Evolutionary conservation across 129 eudicot genomes (phyloP).

Genomic region (Artemisia tridentata): DNA sequence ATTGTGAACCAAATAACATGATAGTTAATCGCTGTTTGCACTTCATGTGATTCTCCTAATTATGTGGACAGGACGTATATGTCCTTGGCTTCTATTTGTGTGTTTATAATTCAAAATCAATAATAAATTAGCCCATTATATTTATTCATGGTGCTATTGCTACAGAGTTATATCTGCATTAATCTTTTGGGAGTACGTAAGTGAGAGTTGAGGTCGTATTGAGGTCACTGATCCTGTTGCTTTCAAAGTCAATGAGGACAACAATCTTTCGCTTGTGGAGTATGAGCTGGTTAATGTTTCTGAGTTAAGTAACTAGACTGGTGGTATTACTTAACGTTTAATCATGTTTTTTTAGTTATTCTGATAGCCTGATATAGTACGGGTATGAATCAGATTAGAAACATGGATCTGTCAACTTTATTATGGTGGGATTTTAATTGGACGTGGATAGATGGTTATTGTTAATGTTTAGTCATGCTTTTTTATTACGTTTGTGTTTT

Average conservation of each 20-base stretch:
- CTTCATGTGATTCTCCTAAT: neutral
- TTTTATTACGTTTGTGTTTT: neutral
- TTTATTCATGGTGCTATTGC: neutral
- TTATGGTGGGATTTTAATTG: slow-evolving; percentile 19
- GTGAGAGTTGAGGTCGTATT: slow-evolving; percentile 45
- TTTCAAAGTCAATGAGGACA: slow-evolving; percentile 35
- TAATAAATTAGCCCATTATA: neutral
- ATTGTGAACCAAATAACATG: slow-evolving; percentile 6
- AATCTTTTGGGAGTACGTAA: neutral
- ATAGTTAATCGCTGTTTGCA: neutral
- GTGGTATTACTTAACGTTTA: slow-evolving; percentile 16
- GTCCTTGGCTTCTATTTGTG: neutral
- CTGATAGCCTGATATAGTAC: slow-evolving; percentile 20
- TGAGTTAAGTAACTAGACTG: slow-evolving; percentile 16
- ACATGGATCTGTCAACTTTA: slow-evolving; percentile 13
- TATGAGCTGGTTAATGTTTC: slow-evolving; percentile 49
- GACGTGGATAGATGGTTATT: neutral
- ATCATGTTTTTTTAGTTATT: neutral
- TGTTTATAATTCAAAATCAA: neutral
- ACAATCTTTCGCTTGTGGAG: slow-evolving; percentile 44
- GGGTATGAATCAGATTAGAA: slow-evolving; percentile 12
- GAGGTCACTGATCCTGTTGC: slow-evolving; percentile 35
- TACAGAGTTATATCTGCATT: neutral
- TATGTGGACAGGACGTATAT: neutral
- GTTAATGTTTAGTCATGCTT: neutral